Percentiles rank a stretch among this genome's conserved stretches.
phyloP scores from a whole-genome alignment of 2,329 filamentous ascomycete species.

The Ciborinia camelliae region DNA sequence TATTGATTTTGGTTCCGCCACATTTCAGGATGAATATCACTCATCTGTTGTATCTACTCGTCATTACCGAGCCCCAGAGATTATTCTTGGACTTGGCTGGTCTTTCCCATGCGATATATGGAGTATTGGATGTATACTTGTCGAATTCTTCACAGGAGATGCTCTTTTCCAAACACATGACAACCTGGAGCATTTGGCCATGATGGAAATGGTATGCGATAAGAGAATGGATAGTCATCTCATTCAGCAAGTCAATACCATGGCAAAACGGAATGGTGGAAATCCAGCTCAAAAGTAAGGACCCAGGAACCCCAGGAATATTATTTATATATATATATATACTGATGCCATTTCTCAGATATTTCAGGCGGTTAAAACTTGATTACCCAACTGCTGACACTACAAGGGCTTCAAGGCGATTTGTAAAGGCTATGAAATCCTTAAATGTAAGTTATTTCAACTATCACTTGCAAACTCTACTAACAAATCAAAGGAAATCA shows the following conservation, averaged over 20 bases:
- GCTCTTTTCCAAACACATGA: conserved; percentile 71
- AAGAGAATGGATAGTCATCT: conserved; percentile 56
- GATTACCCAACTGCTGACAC: conserved; percentile 64
- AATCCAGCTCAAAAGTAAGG: conserved; percentile 64
- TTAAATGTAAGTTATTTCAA: conserved; percentile 50
- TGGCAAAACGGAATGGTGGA: conserved; percentile 53
- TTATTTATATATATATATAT: neutral
- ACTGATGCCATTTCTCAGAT: conserved; percentile 46
- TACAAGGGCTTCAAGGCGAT: conserved; percentile 60
- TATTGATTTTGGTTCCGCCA: conserved; percentile 70
- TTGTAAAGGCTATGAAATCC: conserved; percentile 70
- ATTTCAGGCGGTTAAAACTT: conserved; percentile 62
- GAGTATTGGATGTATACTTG: conserved; percentile 70
- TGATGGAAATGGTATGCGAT: conserved; percentile 69
- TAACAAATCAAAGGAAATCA: conserved; percentile 55
- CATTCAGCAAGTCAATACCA: conserved; percentile 55
- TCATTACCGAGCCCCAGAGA: conserved; percentile 68
- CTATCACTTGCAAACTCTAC: neutral
- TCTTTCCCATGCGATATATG: conserved; percentile 70
- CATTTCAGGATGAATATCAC: conserved; percentile 70
- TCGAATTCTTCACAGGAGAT: conserved; percentile 70
- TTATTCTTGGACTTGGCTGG: conserved; percentile 68
- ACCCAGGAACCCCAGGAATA: neutral
- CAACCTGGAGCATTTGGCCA: conserved; percentile 69
- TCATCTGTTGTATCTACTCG: conserved; percentile 68